A percentile compares a stretch with the other conserved stretches of the same genome.
Conservation (phyloP, 192 early-diverging fungal species). For the Coemansia sp. region DNA sequence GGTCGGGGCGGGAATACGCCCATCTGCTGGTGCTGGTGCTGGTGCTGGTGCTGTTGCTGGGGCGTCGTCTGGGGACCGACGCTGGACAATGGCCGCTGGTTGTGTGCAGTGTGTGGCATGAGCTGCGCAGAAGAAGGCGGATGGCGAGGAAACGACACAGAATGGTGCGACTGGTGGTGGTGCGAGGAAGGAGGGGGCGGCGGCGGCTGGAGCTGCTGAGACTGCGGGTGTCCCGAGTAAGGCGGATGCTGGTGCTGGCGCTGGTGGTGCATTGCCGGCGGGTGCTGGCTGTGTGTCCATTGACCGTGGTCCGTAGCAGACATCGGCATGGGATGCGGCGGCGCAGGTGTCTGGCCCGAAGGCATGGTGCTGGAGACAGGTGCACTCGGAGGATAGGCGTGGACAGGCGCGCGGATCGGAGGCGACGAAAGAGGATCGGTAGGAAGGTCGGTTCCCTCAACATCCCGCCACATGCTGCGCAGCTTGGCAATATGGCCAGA, state of each 20-base stretch:
- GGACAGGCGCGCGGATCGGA: conserved; percentile 6
- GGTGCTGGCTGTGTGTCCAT: not conserved
- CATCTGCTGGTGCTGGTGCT: conserved; percentile 5
- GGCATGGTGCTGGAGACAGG: not conserved
- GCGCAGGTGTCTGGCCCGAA: not conserved
- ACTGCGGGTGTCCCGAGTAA: conserved; percentile 2
- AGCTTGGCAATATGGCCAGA: conserved; percentile 28
- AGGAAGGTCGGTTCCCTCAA: conserved; percentile 28
- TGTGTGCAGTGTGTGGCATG: conserved; percentile 4
- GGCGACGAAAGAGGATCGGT: conserved; percentile 10
- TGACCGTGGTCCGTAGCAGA: conserved; percentile 5
- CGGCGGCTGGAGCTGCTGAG: conserved; percentile 9
- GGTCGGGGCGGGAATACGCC: conserved; percentile 14
- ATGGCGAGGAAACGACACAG: not conserved
- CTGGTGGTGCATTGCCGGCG: conserved; percentile 1
- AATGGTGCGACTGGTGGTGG: conserved; percentile 7
- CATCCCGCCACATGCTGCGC: conserved; percentile 34
- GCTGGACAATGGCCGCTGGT: not conserved
- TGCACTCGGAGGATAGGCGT: not conserved
- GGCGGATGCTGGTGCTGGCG: not conserved
- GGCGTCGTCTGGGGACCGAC: conserved; percentile 4
- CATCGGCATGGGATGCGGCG: conserved; percentile 11
- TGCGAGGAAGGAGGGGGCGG: not conserved
- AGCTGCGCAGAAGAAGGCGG: not conserved
- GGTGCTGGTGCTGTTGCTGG: too few species aligned